A percentile compares a stretch with the other conserved stretches of the same genome.
Evolutionary conservation across 768 basidiomycete species (phyloP).

Genomic region (Roridomyces roridus): DNA sequence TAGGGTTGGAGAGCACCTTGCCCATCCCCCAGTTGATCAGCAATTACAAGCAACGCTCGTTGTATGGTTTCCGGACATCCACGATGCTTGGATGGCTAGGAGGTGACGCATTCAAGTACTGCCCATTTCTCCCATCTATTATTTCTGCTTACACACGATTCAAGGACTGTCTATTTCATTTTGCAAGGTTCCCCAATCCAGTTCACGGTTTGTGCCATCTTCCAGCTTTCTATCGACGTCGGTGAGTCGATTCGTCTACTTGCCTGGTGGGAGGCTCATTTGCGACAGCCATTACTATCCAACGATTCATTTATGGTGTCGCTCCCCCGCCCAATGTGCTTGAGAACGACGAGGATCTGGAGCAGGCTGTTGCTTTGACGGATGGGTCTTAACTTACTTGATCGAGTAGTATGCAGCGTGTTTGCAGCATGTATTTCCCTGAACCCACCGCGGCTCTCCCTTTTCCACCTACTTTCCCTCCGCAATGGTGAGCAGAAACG

Average conservation of each 20-base stretch:
- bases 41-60: constrained; percentile 77
- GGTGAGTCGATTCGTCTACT: constrained; percentile 50
- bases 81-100: constrained; percentile 85
- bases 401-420: constrained; percentile 17
- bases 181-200: constrained; percentile 73
- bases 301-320: constrained; percentile 78
- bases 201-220: constrained; percentile 84
- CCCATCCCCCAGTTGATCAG: constrained; percentile 87
- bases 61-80: constrained; percentile 86
- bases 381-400: constrained; percentile 34
- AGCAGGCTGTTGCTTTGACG: constrained; percentile 72
- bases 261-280: constrained; percentile 14
- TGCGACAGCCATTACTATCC: constrained; percentile 67
- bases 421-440: constrained; percentile 14
- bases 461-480: background rate
- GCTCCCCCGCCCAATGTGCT: constrained; percentile 60
- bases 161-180: constrained; percentile 83
- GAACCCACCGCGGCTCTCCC: background rate
- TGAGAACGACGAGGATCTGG: constrained; percentile 68
- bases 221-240: constrained; percentile 80
- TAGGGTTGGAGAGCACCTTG: constrained; percentile 87
- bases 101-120: constrained; percentile 86
- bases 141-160: background rate
- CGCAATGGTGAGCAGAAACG: constrained; percentile 15
- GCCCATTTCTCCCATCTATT: constrained; percentile 10